Conservation (phyloP, 1,284 basidiomycete genomes). For the Marasmius fiardii region DNA sequence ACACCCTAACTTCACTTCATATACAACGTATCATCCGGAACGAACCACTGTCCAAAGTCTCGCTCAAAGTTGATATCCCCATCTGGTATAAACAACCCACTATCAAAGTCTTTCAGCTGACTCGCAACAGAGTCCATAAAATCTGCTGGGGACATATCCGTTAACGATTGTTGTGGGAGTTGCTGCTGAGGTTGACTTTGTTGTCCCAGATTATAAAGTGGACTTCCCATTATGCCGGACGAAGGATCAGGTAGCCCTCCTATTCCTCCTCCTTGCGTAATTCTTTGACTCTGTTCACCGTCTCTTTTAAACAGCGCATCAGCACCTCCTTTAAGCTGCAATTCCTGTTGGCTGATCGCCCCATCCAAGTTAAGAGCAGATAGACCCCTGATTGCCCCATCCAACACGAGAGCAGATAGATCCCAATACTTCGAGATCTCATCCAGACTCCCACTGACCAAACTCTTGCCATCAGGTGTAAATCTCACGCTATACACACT, state of each 20-base stretch:
- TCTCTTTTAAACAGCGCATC: too few relatives aligned
- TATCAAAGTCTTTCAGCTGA: slow-evolving; percentile 42
- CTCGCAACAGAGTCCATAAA: slow-evolving; percentile 38
- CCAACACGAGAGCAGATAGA: slow-evolving; percentile 49
- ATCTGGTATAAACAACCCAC: slow-evolving; percentile 38
- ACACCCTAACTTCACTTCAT: slow-evolving; percentile 9
- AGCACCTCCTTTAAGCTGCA: too few relatives aligned
- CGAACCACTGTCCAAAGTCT: slow-evolving; percentile 70
- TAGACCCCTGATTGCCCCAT: too few relatives aligned
- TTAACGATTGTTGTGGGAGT: slow-evolving; percentile 17
- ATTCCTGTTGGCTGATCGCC: too few relatives aligned
- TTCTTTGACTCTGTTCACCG: too few relatives aligned
- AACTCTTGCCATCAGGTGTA: slow-evolving; percentile 76
- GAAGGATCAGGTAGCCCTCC: slow-evolving; percentile 8
- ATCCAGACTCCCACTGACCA: slow-evolving; percentile 85
- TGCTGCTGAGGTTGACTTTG: background rate
- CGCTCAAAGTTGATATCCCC: slow-evolving; percentile 59
- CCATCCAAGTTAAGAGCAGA: too few relatives aligned
- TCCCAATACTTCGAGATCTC: slow-evolving; percentile 90
- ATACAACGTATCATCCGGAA: slow-evolving; percentile 37
- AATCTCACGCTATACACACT: slow-evolving; percentile 88
- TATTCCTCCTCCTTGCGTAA: background rate
- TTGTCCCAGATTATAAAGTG: background rate
- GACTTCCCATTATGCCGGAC: background rate
- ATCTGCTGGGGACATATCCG: slow-evolving; percentile 32